These are phyloP conservation scores for Nicotiana rustica DNA, from an alignment of 305 asterid genomes.

Conservation along the genomic window DNA sequence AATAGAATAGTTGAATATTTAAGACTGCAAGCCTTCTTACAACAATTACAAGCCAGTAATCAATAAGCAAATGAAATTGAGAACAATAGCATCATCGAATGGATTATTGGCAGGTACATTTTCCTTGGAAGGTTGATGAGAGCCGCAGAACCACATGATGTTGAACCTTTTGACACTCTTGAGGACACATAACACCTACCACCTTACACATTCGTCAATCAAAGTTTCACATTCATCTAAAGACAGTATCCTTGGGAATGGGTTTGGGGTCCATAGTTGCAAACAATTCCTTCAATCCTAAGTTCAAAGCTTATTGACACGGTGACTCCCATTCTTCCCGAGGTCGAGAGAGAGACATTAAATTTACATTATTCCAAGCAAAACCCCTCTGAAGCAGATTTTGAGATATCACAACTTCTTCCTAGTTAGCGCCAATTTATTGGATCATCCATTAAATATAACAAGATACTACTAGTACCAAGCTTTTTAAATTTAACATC, in stretches of 20 bases:
- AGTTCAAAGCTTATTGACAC: neutral
- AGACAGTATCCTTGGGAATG: neutral
- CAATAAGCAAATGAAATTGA: conserved; percentile 6
- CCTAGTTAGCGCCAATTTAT: neutral
- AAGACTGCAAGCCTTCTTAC: conserved; percentile 30
- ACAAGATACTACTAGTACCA: neutral
- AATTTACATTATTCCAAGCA: conserved; percentile 11
- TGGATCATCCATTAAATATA: conserved; percentile 3
- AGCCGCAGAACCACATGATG: conserved; percentile 27
- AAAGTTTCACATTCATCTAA: conserved; percentile 5
- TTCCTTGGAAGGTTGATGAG: conserved; percentile 12
- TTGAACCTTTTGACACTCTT: conserved; percentile 11
- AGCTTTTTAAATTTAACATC: conserved; percentile 5
- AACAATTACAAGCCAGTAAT: neutral
- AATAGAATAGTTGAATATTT: conserved; percentile 27
- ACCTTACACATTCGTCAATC: neutral
- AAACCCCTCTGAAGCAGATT: neutral
- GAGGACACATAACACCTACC: neutral
- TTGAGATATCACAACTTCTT: neutral
- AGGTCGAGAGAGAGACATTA: conserved; percentile 12
- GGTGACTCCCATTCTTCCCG: neutral
- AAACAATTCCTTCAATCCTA: neutral
- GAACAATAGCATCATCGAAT: conserved; percentile 9
- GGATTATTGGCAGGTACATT: conserved; percentile 12
- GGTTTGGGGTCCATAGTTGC: neutral